These are phyloP conservation scores for Chlorencoelia australis DNA, from an alignment of 2,329 filamentous ascomycete species.

Conservation along the genomic window DNA sequence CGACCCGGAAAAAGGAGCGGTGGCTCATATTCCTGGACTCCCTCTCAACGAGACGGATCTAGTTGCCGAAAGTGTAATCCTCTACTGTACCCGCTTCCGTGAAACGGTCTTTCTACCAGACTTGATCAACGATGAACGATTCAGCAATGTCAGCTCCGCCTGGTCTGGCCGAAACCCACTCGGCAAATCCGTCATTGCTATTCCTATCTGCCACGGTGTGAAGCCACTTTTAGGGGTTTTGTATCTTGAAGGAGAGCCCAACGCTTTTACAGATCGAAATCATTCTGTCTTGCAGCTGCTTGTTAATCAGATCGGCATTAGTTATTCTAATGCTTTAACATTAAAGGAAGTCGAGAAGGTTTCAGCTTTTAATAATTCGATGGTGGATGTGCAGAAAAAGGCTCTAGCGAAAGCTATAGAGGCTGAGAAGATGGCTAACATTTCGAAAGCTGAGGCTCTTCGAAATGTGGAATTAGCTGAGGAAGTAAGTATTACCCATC, in stretches of 20 bases:
- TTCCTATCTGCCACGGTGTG: constrained; percentile 65
- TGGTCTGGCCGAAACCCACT: constrained; percentile 60
- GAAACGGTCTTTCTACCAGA: constrained; percentile 68
- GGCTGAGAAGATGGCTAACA: constrained; percentile 66
- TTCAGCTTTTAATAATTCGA: constrained; percentile 66
- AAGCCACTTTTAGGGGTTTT: constrained; percentile 63
- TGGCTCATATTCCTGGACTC: constrained; percentile 54
- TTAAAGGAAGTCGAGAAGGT: constrained; percentile 68
- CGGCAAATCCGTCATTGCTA: constrained; percentile 68
- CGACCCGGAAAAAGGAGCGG: constrained; percentile 58
- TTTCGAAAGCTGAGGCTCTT: constrained; percentile 65
- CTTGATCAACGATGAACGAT: constrained; percentile 64
- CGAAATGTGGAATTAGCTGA: constrained; percentile 74
- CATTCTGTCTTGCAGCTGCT: constrained; percentile 58
- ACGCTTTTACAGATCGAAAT: constrained; percentile 67
- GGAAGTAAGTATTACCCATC: too few relatives aligned
- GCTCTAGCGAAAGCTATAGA: constrained; percentile 62
- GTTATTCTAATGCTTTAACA: constrained; percentile 56
- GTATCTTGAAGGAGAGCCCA: constrained; percentile 65
- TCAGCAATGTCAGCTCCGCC: constrained; percentile 61
- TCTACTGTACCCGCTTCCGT: constrained; percentile 68
- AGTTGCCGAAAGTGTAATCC: constrained; percentile 66
- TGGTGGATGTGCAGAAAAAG: constrained; percentile 67
- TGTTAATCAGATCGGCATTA: constrained; percentile 69
- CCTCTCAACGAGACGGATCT: constrained; percentile 55